Conservation (phyloP, 129 eudicot species). For the Centella asiatica region DNA sequence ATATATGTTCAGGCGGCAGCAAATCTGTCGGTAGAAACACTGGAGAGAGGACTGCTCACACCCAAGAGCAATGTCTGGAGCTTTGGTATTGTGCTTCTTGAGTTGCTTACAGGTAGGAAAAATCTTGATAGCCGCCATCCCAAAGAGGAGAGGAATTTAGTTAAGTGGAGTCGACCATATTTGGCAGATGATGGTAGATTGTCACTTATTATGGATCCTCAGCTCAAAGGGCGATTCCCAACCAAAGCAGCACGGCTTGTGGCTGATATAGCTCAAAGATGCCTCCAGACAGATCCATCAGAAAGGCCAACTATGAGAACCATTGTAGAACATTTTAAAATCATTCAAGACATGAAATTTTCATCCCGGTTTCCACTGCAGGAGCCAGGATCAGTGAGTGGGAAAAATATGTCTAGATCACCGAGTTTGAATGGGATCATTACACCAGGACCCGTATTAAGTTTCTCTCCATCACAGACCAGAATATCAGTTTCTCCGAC, state of each 20-base stretch:
- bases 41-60: slow-evolving; percentile 75
- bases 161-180: slow-evolving; percentile 84
- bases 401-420: slow-evolving; percentile 66
- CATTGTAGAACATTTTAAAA: slow-evolving; percentile 54
- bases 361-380: slow-evolving; percentile 70
- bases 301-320: slow-evolving; percentile 97
- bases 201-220: slow-evolving; percentile 87
- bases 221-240: slow-evolving; percentile 79
- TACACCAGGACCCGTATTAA: slow-evolving; percentile 41
- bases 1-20: slow-evolving; percentile 50
- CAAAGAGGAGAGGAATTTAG: slow-evolving; percentile 80
- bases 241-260: slow-evolving; percentile 68
- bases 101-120: slow-evolving; percentile 75
- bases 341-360: slow-evolving; percentile 65
- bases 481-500: slow-evolving; percentile 26
- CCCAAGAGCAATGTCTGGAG: slow-evolving; percentile 97
- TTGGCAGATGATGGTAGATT: slow-evolving; percentile 81
- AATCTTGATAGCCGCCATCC: slow-evolving; percentile 70
- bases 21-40: slow-evolving; percentile 71
- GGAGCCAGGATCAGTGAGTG: slow-evolving; percentile 55
- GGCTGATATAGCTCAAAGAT: slow-evolving; percentile 79
- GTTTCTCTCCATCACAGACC: slow-evolving; percentile 47
- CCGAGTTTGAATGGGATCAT: slow-evolving; percentile 67
- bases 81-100: slow-evolving; percentile 85
- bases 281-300: slow-evolving; percentile 83